phyloP scores from a whole-genome alignment of 768 basidiomycete species.

The Tulasnella sp. region DNA sequence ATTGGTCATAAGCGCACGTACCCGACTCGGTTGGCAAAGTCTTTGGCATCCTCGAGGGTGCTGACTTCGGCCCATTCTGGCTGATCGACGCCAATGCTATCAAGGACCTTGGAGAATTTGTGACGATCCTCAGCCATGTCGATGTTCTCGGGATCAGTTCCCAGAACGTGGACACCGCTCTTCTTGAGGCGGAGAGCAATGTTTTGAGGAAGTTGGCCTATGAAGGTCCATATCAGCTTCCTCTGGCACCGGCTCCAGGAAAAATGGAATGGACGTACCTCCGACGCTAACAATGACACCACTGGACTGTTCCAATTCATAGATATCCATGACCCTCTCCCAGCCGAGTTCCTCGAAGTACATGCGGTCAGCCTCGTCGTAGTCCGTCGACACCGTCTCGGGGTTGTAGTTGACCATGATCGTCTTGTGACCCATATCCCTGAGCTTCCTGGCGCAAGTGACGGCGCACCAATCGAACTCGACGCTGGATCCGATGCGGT shows the following conservation, averaged over 20 bases:
- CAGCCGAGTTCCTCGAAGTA: constrained; percentile 99
- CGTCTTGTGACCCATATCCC: constrained; percentile 89
- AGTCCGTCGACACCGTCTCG: constrained; percentile 98
- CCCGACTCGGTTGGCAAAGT: constrained; percentile 82
- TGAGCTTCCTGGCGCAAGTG: constrained; percentile 88
- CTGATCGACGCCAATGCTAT: constrained; percentile 92
- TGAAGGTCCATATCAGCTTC: constrained; percentile 10
- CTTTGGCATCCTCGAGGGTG: constrained; percentile 83
- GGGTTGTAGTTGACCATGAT: constrained; percentile 99
- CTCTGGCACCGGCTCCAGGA: neutral
- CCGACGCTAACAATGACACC: constrained; percentile 97
- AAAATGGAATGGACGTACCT: constrained; percentile 47
- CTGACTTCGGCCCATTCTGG: constrained; percentile 81
- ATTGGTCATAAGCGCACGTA: too few species aligned
- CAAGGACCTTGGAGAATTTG: constrained; percentile 97
- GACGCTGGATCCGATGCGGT: constrained; percentile 96
- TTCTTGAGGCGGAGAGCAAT: constrained; percentile 94
- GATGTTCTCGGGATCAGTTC: constrained; percentile 92
- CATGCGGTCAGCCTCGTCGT: constrained; percentile 97
- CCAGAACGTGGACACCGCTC: constrained; percentile 85
- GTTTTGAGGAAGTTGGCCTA: constrained; percentile 97
- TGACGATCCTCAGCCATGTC: constrained; percentile 98
- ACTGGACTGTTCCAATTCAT: constrained; percentile 87
- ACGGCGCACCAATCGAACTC: constrained; percentile 99
- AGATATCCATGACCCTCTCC: constrained; percentile 99